Evolutionary conservation across 768 basidiomycete genomes (phyloP).

Genomic region (Mycena maculata): DNA sequence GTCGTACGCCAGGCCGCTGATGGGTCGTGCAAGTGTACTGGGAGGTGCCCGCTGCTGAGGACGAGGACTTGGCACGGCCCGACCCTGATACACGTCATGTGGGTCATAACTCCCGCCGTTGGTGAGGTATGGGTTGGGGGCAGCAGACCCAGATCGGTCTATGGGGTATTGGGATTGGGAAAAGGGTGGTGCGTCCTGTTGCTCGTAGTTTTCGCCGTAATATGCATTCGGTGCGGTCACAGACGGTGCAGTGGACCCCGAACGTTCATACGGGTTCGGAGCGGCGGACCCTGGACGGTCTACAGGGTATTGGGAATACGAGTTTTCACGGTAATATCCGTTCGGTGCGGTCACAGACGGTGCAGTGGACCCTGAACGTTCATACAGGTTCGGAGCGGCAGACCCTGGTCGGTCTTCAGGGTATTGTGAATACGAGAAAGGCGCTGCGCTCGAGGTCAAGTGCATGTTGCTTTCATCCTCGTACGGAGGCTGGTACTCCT

Average conservation of each 20-base stretch:
- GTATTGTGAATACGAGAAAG: constrained; percentile 51
- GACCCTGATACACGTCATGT: constrained; percentile 69
- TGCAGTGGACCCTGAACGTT: no score
- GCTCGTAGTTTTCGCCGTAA: neutral
- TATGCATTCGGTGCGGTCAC: constrained; percentile 25
- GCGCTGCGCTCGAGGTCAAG: constrained; percentile 68
- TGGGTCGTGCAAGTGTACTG: constrained; percentile 33
- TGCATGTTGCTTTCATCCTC: constrained; percentile 77
- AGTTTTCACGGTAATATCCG: neutral
- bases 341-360: no score
- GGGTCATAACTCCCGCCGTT: constrained; percentile 54
- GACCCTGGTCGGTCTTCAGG: constrained; percentile 27
- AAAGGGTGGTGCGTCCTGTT: neutral
- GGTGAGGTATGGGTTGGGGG: constrained; percentile 26
- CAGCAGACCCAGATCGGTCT: constrained; percentile 45
- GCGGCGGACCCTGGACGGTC: constrained; percentile 44
- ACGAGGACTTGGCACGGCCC: constrained; percentile 49
- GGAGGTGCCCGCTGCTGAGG: constrained; percentile 39
- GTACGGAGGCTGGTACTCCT: constrained; percentile 58
- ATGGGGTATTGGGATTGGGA: constrained; percentile 49
- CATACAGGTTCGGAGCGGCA: constrained; percentile 25
- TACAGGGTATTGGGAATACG: constrained; percentile 50
- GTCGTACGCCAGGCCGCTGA: constrained; percentile 49
- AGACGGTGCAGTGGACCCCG: no score
- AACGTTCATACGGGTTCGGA: constrained; percentile 13